Evolutionary conservation across 179 eudicot genomes (phyloP), one percentile per base, ranked within the genome.

Genomic region (Amaranthus tricolor): DNA sequence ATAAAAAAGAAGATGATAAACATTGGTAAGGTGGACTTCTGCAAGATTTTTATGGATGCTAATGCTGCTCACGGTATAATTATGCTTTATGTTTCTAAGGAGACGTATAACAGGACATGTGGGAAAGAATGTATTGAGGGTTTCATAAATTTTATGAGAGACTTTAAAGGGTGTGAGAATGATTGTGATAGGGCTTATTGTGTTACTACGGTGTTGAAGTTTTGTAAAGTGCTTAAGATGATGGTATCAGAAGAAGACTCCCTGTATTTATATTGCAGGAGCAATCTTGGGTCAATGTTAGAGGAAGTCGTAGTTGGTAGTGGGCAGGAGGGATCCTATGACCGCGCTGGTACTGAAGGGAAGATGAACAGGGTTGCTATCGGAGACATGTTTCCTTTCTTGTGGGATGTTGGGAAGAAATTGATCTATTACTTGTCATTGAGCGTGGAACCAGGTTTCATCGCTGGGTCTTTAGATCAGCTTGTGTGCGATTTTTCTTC

Each of bases 401-500:
- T 91, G 71, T 70, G 68, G 31, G 96, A 95, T 83, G 76, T 88
- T 52, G 92, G 85, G 7, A 17, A 16, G 57, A 83, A 77, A 76
- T 52, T 95, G 76, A 66, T 73, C 20, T 67, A 61, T 54, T 85
- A 82, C 66, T 73, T 86, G 78, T 63, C 1, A 57, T 53, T 24
- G 3, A 79, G 79, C 67, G 60, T 72, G 52, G 82, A 72, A 44
- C 62, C 87, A 1, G 62, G 21, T 19, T 17, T 67, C 5, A 69
- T 9, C 3, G 11, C 2, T 0, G 86, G 84, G 76, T 85, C 88
- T 0, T 76, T 74, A 9, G 6, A n/a, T 0, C 60, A 24, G 68
- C 91, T 86, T 74, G 92, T 93, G 14, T 49, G 71, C 20, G 97
- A 89, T 75, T 86, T 95, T 66, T 72, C 86, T 5, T 84, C 89